Conservation (phyloP, 2,329 filamentous ascomycete genomes). For the Colletotrichum coccodes region DNA sequence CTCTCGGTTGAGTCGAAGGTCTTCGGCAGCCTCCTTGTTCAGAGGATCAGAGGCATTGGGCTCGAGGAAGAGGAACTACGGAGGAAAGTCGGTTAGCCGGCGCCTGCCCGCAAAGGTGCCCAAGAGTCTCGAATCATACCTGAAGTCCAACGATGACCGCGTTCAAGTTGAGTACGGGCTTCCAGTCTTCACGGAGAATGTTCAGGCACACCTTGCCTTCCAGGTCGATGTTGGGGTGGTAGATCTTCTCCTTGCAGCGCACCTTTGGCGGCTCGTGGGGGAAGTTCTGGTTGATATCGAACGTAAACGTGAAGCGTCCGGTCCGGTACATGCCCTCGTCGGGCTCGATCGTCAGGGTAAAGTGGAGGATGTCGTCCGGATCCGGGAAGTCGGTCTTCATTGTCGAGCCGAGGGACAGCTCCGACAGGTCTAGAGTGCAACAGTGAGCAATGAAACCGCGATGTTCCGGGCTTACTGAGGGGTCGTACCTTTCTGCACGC, state of each 20-base stretch:
- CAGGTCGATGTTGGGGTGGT: slow-evolving; percentile 98
- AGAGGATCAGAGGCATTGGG: slow-evolving; percentile 97
- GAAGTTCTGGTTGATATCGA: slow-evolving; percentile 93
- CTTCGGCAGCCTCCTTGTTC: slow-evolving; percentile 97
- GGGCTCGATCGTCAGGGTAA: slow-evolving; percentile 82
- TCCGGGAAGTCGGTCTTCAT: slow-evolving; percentile 87
- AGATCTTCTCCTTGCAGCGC: slow-evolving; percentile 97
- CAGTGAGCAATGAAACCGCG: slow-evolving; percentile 12
- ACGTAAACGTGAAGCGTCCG: slow-evolving; percentile 88
- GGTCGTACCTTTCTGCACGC: slow-evolving; percentile 88
- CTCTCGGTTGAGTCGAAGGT: slow-evolving; percentile 86
- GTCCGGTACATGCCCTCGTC: slow-evolving; percentile 91
- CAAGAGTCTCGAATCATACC: slow-evolving; percentile 55
- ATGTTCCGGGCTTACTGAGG: not conserved
- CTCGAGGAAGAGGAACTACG: slow-evolving; percentile 94
- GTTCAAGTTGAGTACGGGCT: slow-evolving; percentile 96
- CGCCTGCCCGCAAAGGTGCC: not conserved
- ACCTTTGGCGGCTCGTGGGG: slow-evolving; percentile 98
- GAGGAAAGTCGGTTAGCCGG: slow-evolving; percentile 36
- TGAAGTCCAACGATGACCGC: slow-evolving; percentile 95
- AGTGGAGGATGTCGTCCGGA: slow-evolving; percentile 87
- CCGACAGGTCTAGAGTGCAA: slow-evolving; percentile 74
- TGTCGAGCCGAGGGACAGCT: slow-evolving; percentile 80
- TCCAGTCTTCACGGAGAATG: slow-evolving; percentile 98
- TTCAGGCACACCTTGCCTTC: slow-evolving; percentile 99